Evolutionary conservation across 169 alveolate species (phyloP), one percentile per base, ranked within the genome.

Genomic region (Plasmodium knowlesi): DNA sequence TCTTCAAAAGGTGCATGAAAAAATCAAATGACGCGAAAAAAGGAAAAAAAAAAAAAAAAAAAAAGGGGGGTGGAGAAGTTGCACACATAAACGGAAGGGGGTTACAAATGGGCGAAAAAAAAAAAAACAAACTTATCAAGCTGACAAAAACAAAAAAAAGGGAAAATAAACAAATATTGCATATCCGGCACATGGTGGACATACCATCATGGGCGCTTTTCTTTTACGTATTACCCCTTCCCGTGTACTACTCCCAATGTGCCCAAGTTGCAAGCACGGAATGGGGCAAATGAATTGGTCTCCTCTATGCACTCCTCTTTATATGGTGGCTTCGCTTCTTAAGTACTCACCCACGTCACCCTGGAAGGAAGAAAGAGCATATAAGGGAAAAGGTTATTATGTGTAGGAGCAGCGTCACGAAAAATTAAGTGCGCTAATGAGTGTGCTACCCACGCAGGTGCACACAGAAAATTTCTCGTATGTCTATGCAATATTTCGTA

Each of bases 271-370:
- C n/a, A 67, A 67, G n/a, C 76, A n/a, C 0, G 76, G 54, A 25
- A 70, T 25, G 74, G 74, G n/a, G 30, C 3, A 84, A 84, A 67
- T 19, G 34, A 82, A 9, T 6, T 46, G 61, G 3, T 1, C 91
- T n/a, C 12, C 19, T 14, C 34, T 8, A n/a, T 19, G 25, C 34
- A 39, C n/a, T 14, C 67, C 70, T 25, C 37, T 39, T 54, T 91
- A 91, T 34, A 91, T 46, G 25, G 91, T 46, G 25, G 83, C n/a
- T 91, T 91, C 95, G 61, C 84, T 81, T 57, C 95, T 91, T 91
- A 91, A 82, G 67, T 91, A 91, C 83, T 91, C 95, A 25, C 95
- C 95, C 22, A 91, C 80, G 83, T 91, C 95, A 16, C 92, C 84
- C 95, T 91, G 61, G 30, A 91, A 74, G 73, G 25, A 67, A 70